Evolutionary conservation across 1,284 basidiomycete genomes (phyloP), one percentile per base, ranked within the genome.

Genomic region (Puccinia hordei): DNA sequence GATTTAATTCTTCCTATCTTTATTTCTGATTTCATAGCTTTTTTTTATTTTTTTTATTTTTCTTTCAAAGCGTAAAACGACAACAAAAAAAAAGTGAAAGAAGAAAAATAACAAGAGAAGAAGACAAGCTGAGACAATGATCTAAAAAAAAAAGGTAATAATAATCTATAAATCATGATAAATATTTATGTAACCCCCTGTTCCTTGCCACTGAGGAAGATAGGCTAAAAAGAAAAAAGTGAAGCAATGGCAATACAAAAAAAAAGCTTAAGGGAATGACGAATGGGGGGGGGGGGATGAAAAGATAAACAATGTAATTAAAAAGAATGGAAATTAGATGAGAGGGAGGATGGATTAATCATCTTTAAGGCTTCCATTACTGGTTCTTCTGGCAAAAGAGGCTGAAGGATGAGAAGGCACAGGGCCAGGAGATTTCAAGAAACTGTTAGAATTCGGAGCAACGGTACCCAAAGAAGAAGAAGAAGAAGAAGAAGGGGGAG

Each of bases 381-480:
- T 41, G 4, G 38, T 41, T 41, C 12, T 41, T 41, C 38, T 41
- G 12, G 38, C 12, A 41, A 12, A 41, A 41, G 38, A 41, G 38
- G 6, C 38, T 12, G 12, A 41, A 41, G 38, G 38, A 41, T 41
- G 4, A 6, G 38, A 41, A 41, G 38, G 38, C 4, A 41, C 38
- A 41, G 38, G 12, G 6, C 6, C 12, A 4, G 35, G 80, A 82
- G 35, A 38, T 81, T 5, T 82, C 76, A 35, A 72, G 75, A 24
- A 68, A 44, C 13, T 3, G 51, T 9, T 71, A 53, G 10, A 46
- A 71, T 2, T 19, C 79, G 10, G 30, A 35, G 13, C 15, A 38
- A 22, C 8, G 19, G 1, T 49, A 66, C 12, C 44, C 41, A 27
- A 41, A 35, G 19, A 65, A 61, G 57, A 41, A 57, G 59, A 46